phyloP scores from a whole-genome alignment of 1,139 yeast species.

The Kurtzmaniella quercitrusa region DNA sequence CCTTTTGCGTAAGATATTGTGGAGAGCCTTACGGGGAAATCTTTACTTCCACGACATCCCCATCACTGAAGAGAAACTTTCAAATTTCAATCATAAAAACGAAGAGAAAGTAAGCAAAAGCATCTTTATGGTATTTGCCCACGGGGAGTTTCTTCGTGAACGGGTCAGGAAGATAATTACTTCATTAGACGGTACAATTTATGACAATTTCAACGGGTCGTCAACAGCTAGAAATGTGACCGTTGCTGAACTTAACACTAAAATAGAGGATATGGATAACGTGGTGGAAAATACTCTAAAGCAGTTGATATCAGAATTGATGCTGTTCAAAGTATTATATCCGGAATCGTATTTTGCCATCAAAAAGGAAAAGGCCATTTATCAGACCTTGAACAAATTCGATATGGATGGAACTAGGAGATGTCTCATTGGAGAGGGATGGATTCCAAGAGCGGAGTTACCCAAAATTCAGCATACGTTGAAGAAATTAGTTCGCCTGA shows the following conservation, averaged over 20 bases:
- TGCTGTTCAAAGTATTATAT: constrained; percentile 55
- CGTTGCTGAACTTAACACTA: constrained; percentile 56
- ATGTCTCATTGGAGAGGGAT: constrained; percentile 94
- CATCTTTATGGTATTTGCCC: constrained; percentile 82
- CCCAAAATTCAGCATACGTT: constrained; percentile 21
- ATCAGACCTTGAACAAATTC: constrained; percentile 71
- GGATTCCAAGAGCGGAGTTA: constrained; percentile 61
- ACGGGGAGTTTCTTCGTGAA: constrained; percentile 67
- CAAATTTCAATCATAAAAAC: constrained; percentile 12
- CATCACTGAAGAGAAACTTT: constrained; percentile 34
- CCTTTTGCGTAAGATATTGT: constrained; percentile 46
- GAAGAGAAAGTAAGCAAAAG: constrained; percentile 51
- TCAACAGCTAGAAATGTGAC: constrained; percentile 46
- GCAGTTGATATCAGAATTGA: constrained; percentile 70
- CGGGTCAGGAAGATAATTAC: constrained; percentile 75
- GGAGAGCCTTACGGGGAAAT: constrained; percentile 56
- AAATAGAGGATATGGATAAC: constrained; percentile 38
- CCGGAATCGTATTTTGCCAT: constrained; percentile 40
- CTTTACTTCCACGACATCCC: constrained; percentile 46
- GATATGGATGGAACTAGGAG: constrained; percentile 82
- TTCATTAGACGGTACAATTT: constrained; percentile 77
- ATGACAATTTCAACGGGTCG: constrained; percentile 58
- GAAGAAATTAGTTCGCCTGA: constrained; percentile 21
- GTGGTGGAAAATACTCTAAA: constrained; percentile 70
- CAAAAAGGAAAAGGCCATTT: constrained; percentile 70